Percentiles rank a stretch among this genome's conserved stretches.
phyloP scores from a whole-genome alignment of 2,329 filamentous ascomycete species.

The Seiridium cupressi region DNA sequence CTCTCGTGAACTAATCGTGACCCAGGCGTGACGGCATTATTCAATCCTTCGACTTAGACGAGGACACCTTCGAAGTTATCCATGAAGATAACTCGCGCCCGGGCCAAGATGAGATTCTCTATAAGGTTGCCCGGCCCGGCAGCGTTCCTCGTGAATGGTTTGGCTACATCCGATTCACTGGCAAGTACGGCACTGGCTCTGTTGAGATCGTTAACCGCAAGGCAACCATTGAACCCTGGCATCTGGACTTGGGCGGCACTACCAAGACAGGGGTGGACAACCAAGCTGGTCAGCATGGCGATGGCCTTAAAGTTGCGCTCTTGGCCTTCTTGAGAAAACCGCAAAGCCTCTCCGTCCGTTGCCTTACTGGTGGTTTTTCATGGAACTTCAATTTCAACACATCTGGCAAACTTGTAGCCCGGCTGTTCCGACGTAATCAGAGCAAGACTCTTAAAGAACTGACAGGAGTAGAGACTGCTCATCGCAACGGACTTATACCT shows the following conservation, averaged over 20 bases:
- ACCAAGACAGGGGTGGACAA: constrained; percentile 17
- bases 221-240: constrained; percentile 25
- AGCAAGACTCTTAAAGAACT: neutral
- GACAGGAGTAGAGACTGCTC: neutral
- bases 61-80: constrained; percentile 19
- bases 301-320: constrained; percentile 29
- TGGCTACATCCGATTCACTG: constrained; percentile 28
- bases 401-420: constrained; percentile 16
- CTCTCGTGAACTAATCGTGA: neutral
- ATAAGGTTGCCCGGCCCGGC: constrained; percentile 12
- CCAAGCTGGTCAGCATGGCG: constrained; percentile 27
- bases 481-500: constrained; percentile 11
- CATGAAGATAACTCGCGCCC: constrained; percentile 12
- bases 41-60: constrained; percentile 17
- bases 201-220: constrained; percentile 27
- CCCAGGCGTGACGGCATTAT: constrained; percentile 28
- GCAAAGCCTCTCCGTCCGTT: constrained; percentile 25
- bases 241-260: constrained; percentile 27
- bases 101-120: constrained; percentile 24
- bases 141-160: constrained; percentile 14
- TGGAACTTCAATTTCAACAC: constrained; percentile 30
- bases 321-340: constrained; percentile 23
- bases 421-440: constrained; percentile 10
- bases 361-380: constrained; percentile 20
- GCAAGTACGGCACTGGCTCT: constrained; percentile 17